phyloP scores from a whole-genome alignment of 768 basidiomycete genomes.

The Boletus sp. region DNA sequence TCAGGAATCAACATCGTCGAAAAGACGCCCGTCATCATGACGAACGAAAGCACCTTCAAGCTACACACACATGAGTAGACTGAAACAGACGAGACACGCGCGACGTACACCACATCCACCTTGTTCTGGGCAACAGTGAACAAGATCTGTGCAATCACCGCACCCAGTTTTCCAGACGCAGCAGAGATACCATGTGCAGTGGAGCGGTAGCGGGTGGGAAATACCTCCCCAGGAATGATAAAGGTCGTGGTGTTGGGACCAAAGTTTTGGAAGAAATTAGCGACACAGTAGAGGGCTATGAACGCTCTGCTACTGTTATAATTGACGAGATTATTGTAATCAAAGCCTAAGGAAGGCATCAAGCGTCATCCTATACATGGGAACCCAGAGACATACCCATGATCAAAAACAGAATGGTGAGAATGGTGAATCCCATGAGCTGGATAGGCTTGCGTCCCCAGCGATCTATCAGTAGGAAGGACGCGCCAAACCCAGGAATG shows the following conservation, averaged over 20 bases:
- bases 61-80: not conserved
- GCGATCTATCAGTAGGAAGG: conserved; percentile 60
- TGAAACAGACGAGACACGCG: not conserved
- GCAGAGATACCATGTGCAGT: conserved; percentile 82
- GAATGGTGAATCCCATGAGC: conserved; percentile 66
- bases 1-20: conserved; percentile 77
- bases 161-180: conserved; percentile 77
- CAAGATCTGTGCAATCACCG: conserved; percentile 66
- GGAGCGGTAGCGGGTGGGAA: conserved; percentile 84
- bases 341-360: conserved; percentile 49
- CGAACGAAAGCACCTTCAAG: conserved; percentile 75
- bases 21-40: conserved; percentile 79
- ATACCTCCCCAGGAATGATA: conserved; percentile 73
- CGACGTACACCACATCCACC: not conserved
- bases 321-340: conserved; percentile 46
- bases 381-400: conserved; percentile 48
- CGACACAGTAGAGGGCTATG: conserved; percentile 74
- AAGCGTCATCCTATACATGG: not conserved
- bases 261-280: conserved; percentile 87
- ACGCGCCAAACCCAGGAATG: conserved; percentile 66
- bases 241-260: conserved; percentile 80
- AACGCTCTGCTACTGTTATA: conserved; percentile 47
- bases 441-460: conserved; percentile 83
- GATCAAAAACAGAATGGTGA: conserved; percentile 61
- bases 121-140: not conserved